Evolutionary conservation across 2,329 filamentous ascomycete species (phyloP).

Genomic region (Lasiodiplodia sp.): DNA sequence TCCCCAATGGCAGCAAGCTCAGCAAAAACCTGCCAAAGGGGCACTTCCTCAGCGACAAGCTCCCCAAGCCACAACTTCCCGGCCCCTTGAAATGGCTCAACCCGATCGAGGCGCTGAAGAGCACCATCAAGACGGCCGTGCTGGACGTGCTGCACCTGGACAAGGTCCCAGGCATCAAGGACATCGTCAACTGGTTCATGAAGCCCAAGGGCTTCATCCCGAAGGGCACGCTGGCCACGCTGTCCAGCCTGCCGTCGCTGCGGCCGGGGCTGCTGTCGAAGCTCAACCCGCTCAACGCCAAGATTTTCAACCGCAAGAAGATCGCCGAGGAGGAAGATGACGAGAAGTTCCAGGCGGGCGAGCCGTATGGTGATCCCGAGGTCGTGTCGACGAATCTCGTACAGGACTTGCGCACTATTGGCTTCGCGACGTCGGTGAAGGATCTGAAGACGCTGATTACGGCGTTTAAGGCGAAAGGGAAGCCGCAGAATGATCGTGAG

Average conservation of each 20-base stretch:
- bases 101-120: background rate
- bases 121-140: background rate
- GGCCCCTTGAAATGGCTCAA: background rate
- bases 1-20: background rate
- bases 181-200: background rate
- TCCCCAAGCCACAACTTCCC: background rate
- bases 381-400: constrained; percentile 5
- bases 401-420: constrained; percentile 7
- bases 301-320: background rate
- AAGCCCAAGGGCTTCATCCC: background rate
- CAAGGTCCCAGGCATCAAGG: background rate
- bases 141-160: background rate
- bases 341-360: constrained; percentile 21
- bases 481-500: constrained; percentile 17
- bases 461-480: constrained; percentile 4
- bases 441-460: constrained; percentile 21
- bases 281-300: background rate
- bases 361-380: constrained; percentile 14
- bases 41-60: background rate
- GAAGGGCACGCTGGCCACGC: constrained; percentile 5
- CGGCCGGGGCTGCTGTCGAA: background rate
- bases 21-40: background rate
- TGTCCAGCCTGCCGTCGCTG: background rate
- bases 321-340: background rate
- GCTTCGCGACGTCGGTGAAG: background rate